Evolutionary conservation across 148 eudicot species (phyloP), one percentile per base, ranked within the genome.

Genomic region (Gaultheria prostrata): DNA sequence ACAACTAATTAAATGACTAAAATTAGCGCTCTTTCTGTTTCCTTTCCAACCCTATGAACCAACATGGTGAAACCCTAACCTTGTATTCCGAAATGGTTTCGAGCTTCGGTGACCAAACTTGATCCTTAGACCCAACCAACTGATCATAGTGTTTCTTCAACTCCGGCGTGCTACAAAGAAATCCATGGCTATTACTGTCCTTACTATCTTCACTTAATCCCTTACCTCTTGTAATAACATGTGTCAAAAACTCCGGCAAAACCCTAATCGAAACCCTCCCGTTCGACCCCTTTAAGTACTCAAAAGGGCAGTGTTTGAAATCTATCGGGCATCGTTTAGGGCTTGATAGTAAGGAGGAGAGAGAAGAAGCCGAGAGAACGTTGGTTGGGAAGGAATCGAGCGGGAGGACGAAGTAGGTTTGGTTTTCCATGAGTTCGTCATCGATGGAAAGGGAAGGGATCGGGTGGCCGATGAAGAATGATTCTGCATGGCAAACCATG

Each of bases 121-220:
- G 93, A 59, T 86, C 92, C 77, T 84, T 91, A 8, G 87, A 82
- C 87, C 93, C 93, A 73, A 95, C 97, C 56, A 95, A 79, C 85
- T 88, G 88, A 69, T 92, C 87, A 81, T 93, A 95, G 39, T 90
- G 93, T 82, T 90, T 95, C 82, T 91, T 87, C 86, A 95, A 86
- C 84, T 95, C 98, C 26, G 98, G 98, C 17, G 98, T 95, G 61
- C 92, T 95, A 82, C 98, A 95, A 49, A 91, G 81, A 50, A 73
- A n/a, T 28, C 72, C 72, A 67, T 28, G 39, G 18, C 72, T 13
- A 12, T 67, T 17, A 71, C 14, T 9, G 0, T 33, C 39, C 17
- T 83, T 28, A 1, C 69, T 30, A 8, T 67, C 82, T 77, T 18
- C 74, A 57, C n/a, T 18, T 48, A 72, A 10, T 8, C 82, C 80